Base-by-base conservation (phyloP, 2,329 filamentous ascomycete species). In the Rhynchosporium agropyri region DNA sequence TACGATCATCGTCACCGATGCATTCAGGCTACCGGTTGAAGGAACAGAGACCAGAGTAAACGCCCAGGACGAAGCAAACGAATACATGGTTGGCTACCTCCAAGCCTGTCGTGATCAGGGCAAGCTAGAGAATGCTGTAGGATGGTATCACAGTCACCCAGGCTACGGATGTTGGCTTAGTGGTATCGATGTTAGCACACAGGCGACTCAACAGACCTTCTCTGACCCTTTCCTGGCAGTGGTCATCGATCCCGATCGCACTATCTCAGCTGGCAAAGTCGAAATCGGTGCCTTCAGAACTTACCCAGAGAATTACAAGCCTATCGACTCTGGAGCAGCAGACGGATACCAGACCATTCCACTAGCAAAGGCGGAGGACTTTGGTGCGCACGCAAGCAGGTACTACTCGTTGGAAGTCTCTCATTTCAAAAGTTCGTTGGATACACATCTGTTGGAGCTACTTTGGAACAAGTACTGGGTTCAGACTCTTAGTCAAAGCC, bases 391-490 rank as follows among this genome's bases (percentile, higher is more conserved):
- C 75, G 88, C 90, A 13, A 90, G 86, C 75, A 87, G 90, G 61
- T 99, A 99, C 80, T 99, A 99, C 77, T 83, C 89, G 13, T 84
- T 99, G 5, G 90, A 96, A 65, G 90, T 98, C 13, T 92, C 92
- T 38, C 92, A 96, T 77, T 99, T 92, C 83, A 98, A 98, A 79
- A 95, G 91, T 67, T 89, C 90, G 0, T 87, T 99, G 33, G 95
- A 99, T 77, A 84, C 88, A 1, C 89, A 92, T 71, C 83, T 99
- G 29, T 82, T 99, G 4, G 91, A 96, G 73, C 84, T 92, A 58
- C 81, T 99, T 36, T 98, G 95, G 95, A 97, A 97, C 80, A 98
- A 98, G 77, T 99, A 99, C 81, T 97, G 92, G 95, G 93, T 97
- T 40, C 91, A 96, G 73, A 99, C 95, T 5, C 84, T 99, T 26